phyloP scores from a whole-genome alignment of 345 rosid species.

The Arabidopsis arenosa region DNA sequence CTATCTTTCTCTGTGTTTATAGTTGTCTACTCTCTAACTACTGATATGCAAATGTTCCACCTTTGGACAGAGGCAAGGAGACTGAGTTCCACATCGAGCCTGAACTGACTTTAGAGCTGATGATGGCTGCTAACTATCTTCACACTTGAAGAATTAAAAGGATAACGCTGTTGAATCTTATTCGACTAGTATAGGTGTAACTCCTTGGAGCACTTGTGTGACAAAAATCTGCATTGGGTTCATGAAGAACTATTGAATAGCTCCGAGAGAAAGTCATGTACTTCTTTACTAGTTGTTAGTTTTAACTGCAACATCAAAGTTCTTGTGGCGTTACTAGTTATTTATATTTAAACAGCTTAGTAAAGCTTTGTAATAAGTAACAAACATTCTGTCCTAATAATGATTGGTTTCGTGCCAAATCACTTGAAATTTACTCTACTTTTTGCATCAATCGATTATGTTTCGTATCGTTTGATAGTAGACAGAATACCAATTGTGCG shows the following conservation, averaged over 20 bases:
- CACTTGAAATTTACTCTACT: conserved; percentile 3
- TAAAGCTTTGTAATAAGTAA: conserved; percentile 29
- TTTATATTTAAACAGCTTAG: conserved; percentile 17
- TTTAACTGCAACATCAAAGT: neutral
- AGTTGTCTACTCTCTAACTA: neutral
- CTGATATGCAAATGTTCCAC: conserved; percentile 11
- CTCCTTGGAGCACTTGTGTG: conserved; percentile 25
- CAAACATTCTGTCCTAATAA: neutral
- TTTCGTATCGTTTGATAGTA: too few species aligned
- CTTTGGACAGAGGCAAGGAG: conserved; percentile 61
- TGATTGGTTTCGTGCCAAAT: neutral
- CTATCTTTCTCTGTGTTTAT: neutral
- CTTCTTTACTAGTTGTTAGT: conserved; percentile 6
- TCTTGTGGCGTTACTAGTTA: conserved; percentile 17
- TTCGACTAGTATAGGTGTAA: conserved; percentile 11
- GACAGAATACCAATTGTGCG: too few species aligned
- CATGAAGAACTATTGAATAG: conserved; percentile 3
- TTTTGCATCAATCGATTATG: too few species aligned
- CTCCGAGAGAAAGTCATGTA: conserved; percentile 20
- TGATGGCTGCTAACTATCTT: conserved; percentile 85
- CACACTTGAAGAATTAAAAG: conserved; percentile 48
- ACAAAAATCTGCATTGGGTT: conserved; percentile 10
- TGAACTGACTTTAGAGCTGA: conserved; percentile 69
- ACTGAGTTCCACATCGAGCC: conserved; percentile 75
- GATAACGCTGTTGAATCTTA: conserved; percentile 24